Conservation (phyloP, 768 basidiomycete genomes). For the Baorangia bicolor region DNA sequence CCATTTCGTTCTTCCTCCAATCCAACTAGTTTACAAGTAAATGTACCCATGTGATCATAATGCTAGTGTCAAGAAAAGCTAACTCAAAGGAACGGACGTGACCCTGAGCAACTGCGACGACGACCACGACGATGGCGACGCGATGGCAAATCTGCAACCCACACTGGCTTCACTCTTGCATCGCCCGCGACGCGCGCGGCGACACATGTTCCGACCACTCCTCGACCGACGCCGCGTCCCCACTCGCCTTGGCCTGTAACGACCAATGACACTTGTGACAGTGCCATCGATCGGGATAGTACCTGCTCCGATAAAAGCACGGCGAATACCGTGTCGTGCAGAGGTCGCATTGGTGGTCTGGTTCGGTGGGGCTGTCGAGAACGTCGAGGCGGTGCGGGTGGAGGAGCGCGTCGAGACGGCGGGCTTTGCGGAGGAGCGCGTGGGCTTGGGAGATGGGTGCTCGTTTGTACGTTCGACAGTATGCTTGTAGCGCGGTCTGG, state of each 20-base stretch:
- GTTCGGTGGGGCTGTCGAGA: slow-evolving; percentile 12
- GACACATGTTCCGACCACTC: slow-evolving; percentile 19
- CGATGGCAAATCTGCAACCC: background rate
- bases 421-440: slow-evolving; percentile 85
- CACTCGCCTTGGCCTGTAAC: slow-evolving; percentile 1
- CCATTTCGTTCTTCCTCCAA: background rate
- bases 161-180: slow-evolving; percentile 16
- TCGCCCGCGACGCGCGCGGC: slow-evolving; percentile 8
- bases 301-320: slow-evolving; percentile 57
- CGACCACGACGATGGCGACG: background rate
- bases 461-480: slow-evolving; percentile 82
- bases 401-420: slow-evolving; percentile 73
- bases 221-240: background rate
- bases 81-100: background rate
- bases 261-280: slow-evolving; percentile 49
- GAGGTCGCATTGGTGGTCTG: slow-evolving; percentile 47
- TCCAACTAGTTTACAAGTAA: slow-evolving; percentile 29
- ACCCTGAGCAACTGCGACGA: background rate
- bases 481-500: slow-evolving; percentile 89
- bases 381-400: slow-evolving; percentile 42
- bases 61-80: slow-evolving; percentile 3
- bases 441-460: slow-evolving; percentile 71
- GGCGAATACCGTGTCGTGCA: slow-evolving; percentile 76
- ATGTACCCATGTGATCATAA: slow-evolving; percentile 29
- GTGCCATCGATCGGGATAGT: slow-evolving; percentile 28